Base-by-base conservation (phyloP, 148 eudicot species). In the Suaeda aralocaspica region DNA sequence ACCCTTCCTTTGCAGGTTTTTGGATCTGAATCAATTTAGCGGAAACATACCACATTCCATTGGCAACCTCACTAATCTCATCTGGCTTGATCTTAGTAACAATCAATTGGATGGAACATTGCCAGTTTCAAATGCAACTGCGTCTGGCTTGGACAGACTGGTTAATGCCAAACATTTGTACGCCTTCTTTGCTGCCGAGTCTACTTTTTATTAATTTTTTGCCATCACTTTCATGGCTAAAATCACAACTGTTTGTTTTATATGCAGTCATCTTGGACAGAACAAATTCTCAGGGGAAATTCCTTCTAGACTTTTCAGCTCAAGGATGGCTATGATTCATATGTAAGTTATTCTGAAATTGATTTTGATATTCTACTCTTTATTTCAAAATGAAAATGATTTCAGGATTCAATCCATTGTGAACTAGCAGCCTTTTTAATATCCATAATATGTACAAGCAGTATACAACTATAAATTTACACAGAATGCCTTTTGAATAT, bases 21-120 rank as follows among this genome's bases (percentile, higher is more conserved):
- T 84, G 45, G 79, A 72, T 63, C 60, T 72, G 16, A 84, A 84
- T 70, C 49, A 52, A 63, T 79, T 84, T 61, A 82, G n/a, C 48
- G 87, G 85, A 69, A 68, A 61, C 49, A 82, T 84, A 69, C 87
- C 85, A 28, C 76, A 82, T 58, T 76, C 92, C 29, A 53, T 90
- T 71, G 96, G 96, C 50, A 75, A 78, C 58, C 70, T 88, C 50
- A 46, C 76, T 45, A 83, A 88, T 15, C 85, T 88, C 26, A 55
- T 77, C 66, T 90, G 92, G 96, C 90, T 90, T 71, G 96, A 90
- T 75, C 74, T 90, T 60, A 83, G 91, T 52, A 82, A 88, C 67
- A 90, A 90, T 46, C 64, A 69, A 50, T 80, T 90, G 39, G 55
- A 78, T 39, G 96, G 96, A 76, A 45, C 78, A 16, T 71, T 90